A percentile compares a stretch with the other conserved stretches of the same genome.
These are phyloP conservation scores for Rachicladosporium sp. DNA, from an alignment of 2,329 filamentous ascomycete species.

Conservation along the genomic window DNA sequence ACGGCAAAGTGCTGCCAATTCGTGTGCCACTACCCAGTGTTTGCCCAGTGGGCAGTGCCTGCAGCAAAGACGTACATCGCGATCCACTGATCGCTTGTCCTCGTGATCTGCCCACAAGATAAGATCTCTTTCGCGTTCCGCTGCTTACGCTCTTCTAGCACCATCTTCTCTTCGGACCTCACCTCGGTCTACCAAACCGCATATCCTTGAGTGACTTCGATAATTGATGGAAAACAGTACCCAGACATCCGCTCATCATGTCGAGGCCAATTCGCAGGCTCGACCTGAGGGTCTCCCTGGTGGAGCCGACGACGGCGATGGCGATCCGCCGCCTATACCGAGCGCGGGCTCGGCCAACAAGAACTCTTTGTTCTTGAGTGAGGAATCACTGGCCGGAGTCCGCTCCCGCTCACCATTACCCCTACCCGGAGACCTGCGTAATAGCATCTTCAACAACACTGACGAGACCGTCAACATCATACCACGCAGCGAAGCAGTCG, in stretches of 20 bases:
- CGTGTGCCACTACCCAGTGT: no score
- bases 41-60: no score
- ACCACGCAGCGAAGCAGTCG: background rate
- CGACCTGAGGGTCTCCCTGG: conserved; percentile 4
- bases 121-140: no score
- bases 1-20: no score
- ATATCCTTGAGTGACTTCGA: no score
- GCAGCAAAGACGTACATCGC: no score
- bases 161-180: no score
- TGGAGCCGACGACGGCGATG: conserved; percentile 6
- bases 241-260: conserved; percentile 7
- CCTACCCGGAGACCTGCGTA: no score
- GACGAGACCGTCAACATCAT: background rate
- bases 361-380: conserved; percentile 6
- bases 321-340: conserved; percentile 6
- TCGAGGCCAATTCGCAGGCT: conserved; percentile 6
- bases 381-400: conserved; percentile 4
- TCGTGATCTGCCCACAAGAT: no score
- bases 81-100: no score
- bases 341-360: conserved; percentile 6
- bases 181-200: no score
- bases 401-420: background rate
- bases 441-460: background rate
- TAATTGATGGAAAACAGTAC: conserved; percentile 7
- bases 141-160: no score